These are phyloP conservation scores for Akanthomyces dipterigenus DNA, from an alignment of 2,329 filamentous ascomycete genomes.

Conservation along the genomic window DNA sequence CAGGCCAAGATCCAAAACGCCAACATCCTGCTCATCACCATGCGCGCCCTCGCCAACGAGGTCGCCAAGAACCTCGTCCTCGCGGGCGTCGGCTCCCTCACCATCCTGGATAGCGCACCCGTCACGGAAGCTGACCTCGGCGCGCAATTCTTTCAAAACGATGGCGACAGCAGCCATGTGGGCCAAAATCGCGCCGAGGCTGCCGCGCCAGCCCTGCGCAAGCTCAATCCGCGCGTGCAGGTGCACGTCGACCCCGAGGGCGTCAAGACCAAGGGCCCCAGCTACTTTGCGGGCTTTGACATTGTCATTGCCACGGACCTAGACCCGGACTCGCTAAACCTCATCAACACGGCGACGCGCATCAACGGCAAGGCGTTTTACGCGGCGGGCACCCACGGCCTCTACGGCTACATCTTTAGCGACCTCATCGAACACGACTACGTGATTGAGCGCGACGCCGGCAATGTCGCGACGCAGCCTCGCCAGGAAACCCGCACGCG, in stretches of 20 bases:
- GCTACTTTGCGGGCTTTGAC: conserved; percentile 74
- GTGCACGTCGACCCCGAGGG: conserved; percentile 64
- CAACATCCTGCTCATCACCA: conserved; percentile 81
- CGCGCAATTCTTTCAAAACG: conserved; percentile 71
- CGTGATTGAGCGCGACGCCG: conserved; percentile 75
- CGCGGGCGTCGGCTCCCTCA: conserved; percentile 84
- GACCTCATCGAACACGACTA: conserved; percentile 89
- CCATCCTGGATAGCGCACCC: conserved; percentile 70
- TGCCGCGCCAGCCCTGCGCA: conserved; percentile 68
- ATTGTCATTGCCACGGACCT: conserved; percentile 87
- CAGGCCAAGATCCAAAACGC: conserved; percentile 88
- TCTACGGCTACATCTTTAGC: conserved; percentile 93
- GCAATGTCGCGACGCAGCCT: conserved; percentile 59
- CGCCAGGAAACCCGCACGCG: conserved; percentile 71
- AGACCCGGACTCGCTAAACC: conserved; percentile 63
- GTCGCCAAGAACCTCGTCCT: conserved; percentile 96
- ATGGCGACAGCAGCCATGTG: conserved; percentile 53
- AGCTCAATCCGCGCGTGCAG: conserved; percentile 82
- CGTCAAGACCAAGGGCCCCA: conserved; percentile 59
- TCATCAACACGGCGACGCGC: conserved; percentile 81
- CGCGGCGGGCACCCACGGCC: conserved; percentile 75
- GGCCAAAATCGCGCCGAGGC: conserved; percentile 82
- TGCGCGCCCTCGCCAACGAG: conserved; percentile 85
- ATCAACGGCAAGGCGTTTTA: conserved; percentile 78
- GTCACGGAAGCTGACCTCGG: conserved; percentile 77